Evolutionary conservation across 805 yeast genomes (phyloP).

Genomic region (Candida sanyiensis): DNA sequence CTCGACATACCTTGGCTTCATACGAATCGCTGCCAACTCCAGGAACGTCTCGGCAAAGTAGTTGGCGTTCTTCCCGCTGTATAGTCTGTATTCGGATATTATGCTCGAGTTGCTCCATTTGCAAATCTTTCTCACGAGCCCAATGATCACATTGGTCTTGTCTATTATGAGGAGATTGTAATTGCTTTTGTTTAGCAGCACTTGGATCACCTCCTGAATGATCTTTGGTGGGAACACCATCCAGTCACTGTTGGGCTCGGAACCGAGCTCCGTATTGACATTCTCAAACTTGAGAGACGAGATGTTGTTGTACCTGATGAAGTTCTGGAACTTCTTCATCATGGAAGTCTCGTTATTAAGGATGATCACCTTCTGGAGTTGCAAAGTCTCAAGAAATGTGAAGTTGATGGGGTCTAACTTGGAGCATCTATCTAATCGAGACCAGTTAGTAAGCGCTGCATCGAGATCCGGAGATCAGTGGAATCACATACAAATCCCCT

Average conservation of each 20-base stretch:
- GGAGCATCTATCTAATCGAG: slow-evolving; percentile 56
- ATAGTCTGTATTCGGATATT: slow-evolving; percentile 77
- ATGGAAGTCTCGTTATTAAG: slow-evolving; percentile 80
- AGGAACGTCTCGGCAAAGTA: slow-evolving; percentile 78
- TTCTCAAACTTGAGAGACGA: slow-evolving; percentile 37
- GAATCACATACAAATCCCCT: slow-evolving; percentile 49
- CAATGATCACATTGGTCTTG: slow-evolving; percentile 71
- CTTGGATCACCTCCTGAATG: slow-evolving; percentile 58
- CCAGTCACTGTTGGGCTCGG: slow-evolving; percentile 38
- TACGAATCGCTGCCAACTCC: slow-evolving; percentile 60
- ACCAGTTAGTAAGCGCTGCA: not conserved
- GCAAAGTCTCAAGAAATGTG: slow-evolving; percentile 71
- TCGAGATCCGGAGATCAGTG: no score
- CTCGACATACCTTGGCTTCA: slow-evolving; percentile 20
- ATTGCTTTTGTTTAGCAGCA: slow-evolving; percentile 53
- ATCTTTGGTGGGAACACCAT: slow-evolving; percentile 68
- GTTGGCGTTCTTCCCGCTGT: slow-evolving; percentile 64
- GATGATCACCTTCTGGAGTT: slow-evolving; percentile 60
- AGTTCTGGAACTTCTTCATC: slow-evolving; percentile 60
- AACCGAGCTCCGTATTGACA: slow-evolving; percentile 22
- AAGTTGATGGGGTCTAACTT: slow-evolving; percentile 69
- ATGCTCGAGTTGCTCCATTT: slow-evolving; percentile 87
- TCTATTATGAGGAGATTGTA: slow-evolving; percentile 75
- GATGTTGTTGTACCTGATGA: slow-evolving; percentile 52
- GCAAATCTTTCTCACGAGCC: slow-evolving; percentile 74